Evolutionary conservation across 371 early-diverging fungal species (phyloP), one percentile per base, ranked within the genome.

Genomic region (Mortierella sp.): DNA sequence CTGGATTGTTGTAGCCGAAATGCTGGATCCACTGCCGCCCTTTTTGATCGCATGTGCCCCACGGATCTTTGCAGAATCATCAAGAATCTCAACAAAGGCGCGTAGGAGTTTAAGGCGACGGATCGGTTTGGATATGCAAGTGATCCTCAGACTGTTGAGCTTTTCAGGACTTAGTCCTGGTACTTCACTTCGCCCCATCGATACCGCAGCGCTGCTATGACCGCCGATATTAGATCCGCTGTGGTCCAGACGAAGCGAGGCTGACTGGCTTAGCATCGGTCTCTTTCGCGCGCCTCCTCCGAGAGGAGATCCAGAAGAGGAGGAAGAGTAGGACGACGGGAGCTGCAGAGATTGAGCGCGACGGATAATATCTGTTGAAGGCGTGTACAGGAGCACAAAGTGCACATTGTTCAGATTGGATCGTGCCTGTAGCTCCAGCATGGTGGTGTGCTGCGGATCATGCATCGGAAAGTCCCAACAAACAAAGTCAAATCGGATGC

Each of bases 391-490:
- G 6, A 75, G 21, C 14, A 75, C 76, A 61, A 75, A 75, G 26
- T 69, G 69, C 6, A 75, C 70, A 49, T 68, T 69, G 61, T 60
- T 60, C 49, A 75, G 37, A 7, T 64, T 56, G 14, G 70, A 64
- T 5, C 61, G 55, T 3, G 69, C 56, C 26, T 75, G 46, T 30
- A 75, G 32, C n/a, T 68, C 69, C 26, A 75, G 65, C 69, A 75
- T 75, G 23, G 41, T 60, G 11, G 49, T 27, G 31, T 75, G 61
- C 14, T 64, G n/a, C 12, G 76, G 76, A 17, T 75, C 76, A 24
- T 56, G 30, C 37, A 48, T 64, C 6, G 76, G 76, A 32, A 75
- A 75, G 43, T 75, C 76, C 73, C 76, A 75, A 65, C 76, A 75
- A 24, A 75, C 69, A 64, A 75, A 75, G 50, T 75, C 76, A 27